Evolutionary conservation across 805 yeast species (phyloP).

Genomic region (Myxozyma lipomycoides): DNA sequence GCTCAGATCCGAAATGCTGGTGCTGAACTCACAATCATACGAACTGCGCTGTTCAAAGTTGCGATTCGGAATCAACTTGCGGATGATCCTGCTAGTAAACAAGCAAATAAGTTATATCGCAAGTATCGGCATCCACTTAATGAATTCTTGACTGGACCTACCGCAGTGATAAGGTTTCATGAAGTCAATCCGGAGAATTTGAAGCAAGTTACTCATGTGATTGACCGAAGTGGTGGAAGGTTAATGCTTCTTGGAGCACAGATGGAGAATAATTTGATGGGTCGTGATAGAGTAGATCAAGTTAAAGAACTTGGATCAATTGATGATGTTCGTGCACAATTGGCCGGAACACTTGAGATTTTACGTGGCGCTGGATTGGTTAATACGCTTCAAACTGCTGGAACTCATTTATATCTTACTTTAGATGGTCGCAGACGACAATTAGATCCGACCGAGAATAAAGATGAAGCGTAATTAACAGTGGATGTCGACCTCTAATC

Average conservation of each 20-base stretch:
- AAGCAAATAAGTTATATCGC: conserved; percentile 42
- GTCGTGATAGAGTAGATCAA: conserved; percentile 49
- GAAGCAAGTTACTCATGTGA: conserved; percentile 54
- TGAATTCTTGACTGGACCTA: conserved; percentile 75
- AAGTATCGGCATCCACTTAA: conserved; percentile 58
- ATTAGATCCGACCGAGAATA: conserved; percentile 15
- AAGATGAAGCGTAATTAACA: too few species aligned
- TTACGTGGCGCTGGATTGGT: conserved; percentile 89
- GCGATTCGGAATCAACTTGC: conserved; percentile 68
- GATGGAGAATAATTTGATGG: conserved; percentile 58
- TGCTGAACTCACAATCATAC: conserved; percentile 62
- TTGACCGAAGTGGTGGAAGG: conserved; percentile 65
- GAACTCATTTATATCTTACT: conserved; percentile 67
- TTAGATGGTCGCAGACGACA: conserved; percentile 59
- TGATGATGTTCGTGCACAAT: conserved; percentile 70
- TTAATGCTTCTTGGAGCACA: conserved; percentile 82
- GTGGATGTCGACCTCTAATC: too few species aligned
- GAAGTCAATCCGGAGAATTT: conserved; percentile 69
- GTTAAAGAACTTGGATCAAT: conserved; percentile 73
- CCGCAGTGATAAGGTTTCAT: conserved; percentile 69
- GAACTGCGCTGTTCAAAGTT: conserved; percentile 67
- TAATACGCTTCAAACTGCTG: conserved; percentile 68
- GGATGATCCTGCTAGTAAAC: conserved; percentile 67
- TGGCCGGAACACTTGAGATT: conserved; percentile 76
- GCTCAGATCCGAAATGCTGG: conserved; percentile 60